A percentile compares a stretch with the other conserved stretches of the same genome.
Evolutionary conservation across 2,329 filamentous ascomycete species (phyloP).

Genomic region (Nigrospora osmanthi): DNA sequence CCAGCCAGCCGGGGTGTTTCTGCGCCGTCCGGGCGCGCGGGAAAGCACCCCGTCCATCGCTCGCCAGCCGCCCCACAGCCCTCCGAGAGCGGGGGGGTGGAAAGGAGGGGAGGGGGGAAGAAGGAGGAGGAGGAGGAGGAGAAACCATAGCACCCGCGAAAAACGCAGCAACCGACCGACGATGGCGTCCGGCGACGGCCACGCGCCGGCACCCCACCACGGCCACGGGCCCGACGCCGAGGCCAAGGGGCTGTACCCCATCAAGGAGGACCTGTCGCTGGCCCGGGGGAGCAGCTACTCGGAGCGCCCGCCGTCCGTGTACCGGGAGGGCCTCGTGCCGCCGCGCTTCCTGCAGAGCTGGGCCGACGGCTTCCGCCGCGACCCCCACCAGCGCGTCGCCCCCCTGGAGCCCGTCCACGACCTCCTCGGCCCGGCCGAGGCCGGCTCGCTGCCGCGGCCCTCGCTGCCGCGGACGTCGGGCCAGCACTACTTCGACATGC

Average conservation of each 20-base stretch:
- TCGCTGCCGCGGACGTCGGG: constrained; percentile 16
- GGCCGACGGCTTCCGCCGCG: constrained; percentile 56
- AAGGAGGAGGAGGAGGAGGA: too few species aligned
- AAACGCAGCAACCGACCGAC: too few species aligned
- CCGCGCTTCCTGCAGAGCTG: constrained; percentile 32
- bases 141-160: too few species aligned
- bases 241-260: constrained; percentile 33
- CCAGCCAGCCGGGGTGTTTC: too few species aligned
- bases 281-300: constrained; percentile 41
- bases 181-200: too few species aligned
- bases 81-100: too few species aligned
- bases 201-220: too few species aligned
- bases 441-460: constrained; percentile 15
- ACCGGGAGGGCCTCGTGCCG: constrained; percentile 25
- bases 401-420: constrained; percentile 31
- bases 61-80: too few species aligned
- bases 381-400: constrained; percentile 42
- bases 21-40: too few species aligned
- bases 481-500: constrained; percentile 46
- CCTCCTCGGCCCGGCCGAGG: constrained; percentile 19
- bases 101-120: too few species aligned
- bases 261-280: constrained; percentile 47
- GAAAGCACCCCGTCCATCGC: too few species aligned
- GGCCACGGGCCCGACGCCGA: too few species aligned
- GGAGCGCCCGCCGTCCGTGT: constrained; percentile 38